phyloP scores from a whole-genome alignment of 2,329 filamentous ascomycete species.

The Chaetothyriales sp. region DNA sequence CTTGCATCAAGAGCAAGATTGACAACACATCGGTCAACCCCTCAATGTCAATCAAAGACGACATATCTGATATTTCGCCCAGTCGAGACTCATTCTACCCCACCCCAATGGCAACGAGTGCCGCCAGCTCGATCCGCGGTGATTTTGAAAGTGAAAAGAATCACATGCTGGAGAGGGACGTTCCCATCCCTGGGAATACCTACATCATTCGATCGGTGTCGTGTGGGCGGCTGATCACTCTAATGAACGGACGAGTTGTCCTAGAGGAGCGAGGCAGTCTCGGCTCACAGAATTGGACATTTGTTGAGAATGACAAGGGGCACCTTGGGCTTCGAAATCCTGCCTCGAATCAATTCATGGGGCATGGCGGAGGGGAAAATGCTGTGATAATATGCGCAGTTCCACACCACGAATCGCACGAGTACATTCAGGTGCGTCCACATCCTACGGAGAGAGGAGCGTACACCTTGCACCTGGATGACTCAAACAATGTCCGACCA shows the following conservation, averaged over 20 bases:
- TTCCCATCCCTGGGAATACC: neutral
- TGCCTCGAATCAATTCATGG: neutral
- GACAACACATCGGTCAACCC: too few relatives aligned
- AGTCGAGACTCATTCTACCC: too few relatives aligned
- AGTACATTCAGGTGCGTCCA: neutral
- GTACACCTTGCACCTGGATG: neutral
- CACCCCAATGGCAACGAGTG: too few relatives aligned
- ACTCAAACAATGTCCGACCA: neutral
- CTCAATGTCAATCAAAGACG: too few relatives aligned
- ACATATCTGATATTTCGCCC: too few relatives aligned
- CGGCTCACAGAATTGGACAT: neutral
- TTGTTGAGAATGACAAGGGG: neutral
- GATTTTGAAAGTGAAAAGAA: too few relatives aligned
- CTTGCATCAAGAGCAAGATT: too few relatives aligned
- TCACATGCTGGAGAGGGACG: too few relatives aligned
- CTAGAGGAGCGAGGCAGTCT: neutral
- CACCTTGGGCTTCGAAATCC: neutral
- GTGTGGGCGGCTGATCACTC: neutral
- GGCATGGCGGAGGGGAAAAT: neutral
- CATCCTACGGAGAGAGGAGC: neutral
- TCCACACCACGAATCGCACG: neutral
- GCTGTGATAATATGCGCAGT: neutral
- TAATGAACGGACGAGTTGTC: neutral
- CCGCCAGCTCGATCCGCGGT: too few relatives aligned
- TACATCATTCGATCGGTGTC: neutral